These are phyloP conservation scores for Naganishia sp. DNA, from an alignment of 1,284 basidiomycete species.

Conservation along the genomic window DNA sequence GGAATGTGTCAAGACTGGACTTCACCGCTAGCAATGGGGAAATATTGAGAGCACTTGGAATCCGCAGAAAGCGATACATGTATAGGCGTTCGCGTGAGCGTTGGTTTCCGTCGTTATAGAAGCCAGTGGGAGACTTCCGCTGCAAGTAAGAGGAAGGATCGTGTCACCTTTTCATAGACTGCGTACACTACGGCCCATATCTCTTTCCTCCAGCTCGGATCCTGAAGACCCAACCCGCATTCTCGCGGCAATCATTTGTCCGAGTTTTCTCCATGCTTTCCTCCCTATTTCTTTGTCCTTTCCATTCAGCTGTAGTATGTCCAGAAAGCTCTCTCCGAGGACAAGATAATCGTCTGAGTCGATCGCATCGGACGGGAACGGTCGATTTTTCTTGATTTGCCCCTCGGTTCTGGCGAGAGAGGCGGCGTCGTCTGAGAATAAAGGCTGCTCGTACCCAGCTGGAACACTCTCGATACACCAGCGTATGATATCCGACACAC, in stretches of 20 bases:
- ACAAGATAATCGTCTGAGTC: conserved; percentile 3
- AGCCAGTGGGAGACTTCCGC: too few species aligned
- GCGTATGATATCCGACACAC: neutral
- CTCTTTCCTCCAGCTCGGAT: neutral
- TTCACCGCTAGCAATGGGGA: too few species aligned
- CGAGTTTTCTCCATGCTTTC: conserved; percentile 26
- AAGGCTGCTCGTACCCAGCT: conserved; percentile 15
- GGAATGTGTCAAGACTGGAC: too few species aligned
- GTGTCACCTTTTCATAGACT: conserved; percentile 1
- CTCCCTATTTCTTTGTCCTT: conserved; percentile 11
- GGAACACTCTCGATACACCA: conserved; percentile 25
- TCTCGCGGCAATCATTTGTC: conserved; percentile 14
- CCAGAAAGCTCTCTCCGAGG: conserved; percentile 2
- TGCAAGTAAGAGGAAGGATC: neutral
- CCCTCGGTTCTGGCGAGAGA: neutral
- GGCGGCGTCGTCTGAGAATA: neutral
- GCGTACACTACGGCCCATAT: conserved; percentile 18
- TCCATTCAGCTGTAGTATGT: neutral
- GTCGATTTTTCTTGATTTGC: neutral
- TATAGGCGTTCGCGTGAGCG: too few species aligned
- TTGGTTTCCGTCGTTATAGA: too few species aligned
- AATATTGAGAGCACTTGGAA: too few species aligned
- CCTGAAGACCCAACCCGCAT: conserved; percentile 2
- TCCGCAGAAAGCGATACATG: too few species aligned
- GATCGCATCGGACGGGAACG: neutral